Base-by-base conservation (phyloP, 768 basidiomycete species). In the Calocera viscosa region DNA sequence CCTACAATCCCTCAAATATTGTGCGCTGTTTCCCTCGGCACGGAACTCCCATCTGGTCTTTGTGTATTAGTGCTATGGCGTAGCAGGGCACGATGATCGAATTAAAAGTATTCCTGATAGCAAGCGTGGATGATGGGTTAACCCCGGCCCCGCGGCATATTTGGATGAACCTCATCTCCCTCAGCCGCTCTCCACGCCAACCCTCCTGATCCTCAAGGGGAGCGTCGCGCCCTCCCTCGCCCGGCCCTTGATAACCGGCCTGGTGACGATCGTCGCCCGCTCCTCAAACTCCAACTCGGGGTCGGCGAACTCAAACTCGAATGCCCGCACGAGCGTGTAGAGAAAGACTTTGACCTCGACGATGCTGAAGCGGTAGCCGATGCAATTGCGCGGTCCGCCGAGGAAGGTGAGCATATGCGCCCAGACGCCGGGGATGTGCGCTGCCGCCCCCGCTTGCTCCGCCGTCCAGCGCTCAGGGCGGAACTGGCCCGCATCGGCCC, bases 401-500 rank as follows among this genome's bases (percentile, higher is more conserved):
- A 64, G 24, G 43, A 68, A 68, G 40, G 40, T 33, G 19, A 68
- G 40, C 32, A 49, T n/a, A 26, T 65, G 43, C 16, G 43, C 39
- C 64, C 35, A 41, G 17, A 68, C 35, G 16, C 64, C 64, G 11
- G 67, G 67, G 32, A 65, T 68, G 17, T 40, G 26, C 14, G 11
- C 19, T 17, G 64, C 64, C 24, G 10, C 43, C n/a, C 10, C 24
- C 17, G 63, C n/a, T n/a, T n/a, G 63, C 2, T 40, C 19, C 1
- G 32, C 11, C 16, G 33, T 26, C 67, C 67, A 67, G 26, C 67
- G 60, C 30, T 67, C 67, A 11, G 67, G 67, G 19, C 63, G 24
- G 68, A 88, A 89, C 60, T 84, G 81, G n/a, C 67, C 63, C 0
- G 84, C 82, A 72, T 89, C 86, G 8, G 81, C 76, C 10, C 88